These are phyloP conservation scores for Vigna unguiculata DNA, from an alignment of 306 rosid species.

Conservation along the genomic window DNA sequence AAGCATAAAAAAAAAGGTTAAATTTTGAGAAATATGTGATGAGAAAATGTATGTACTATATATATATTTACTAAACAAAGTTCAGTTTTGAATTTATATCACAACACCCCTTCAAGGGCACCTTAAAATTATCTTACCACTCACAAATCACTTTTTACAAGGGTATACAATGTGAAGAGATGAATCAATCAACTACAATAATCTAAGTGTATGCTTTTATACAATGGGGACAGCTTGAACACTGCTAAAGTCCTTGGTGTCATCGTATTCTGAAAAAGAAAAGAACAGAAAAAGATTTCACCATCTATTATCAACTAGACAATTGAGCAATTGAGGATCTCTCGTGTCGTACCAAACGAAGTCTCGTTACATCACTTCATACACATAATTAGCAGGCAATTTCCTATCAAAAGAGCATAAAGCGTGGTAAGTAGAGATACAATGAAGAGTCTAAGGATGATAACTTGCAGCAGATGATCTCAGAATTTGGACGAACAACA, in stretches of 20 bases:
- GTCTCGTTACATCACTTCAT: constrained; percentile 34
- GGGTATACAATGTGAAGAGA: constrained; percentile 27
- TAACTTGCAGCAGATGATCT: constrained; percentile 11
- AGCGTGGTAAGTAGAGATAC: constrained; percentile 33
- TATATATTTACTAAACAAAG: not conserved
- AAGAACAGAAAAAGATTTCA: not conserved
- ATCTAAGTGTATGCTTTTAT: constrained; percentile 45
- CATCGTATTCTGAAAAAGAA: constrained; percentile 33
- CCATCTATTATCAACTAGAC: no score
- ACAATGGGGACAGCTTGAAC: constrained; percentile 44
- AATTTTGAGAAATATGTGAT: no score
- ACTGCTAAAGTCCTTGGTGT: constrained; percentile 37
- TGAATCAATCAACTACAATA: constrained; percentile 42
- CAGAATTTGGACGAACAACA: no score
- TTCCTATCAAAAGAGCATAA: constrained; percentile 40
- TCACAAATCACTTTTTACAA: constrained; percentile 43
- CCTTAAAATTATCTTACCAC: constrained; percentile 8
- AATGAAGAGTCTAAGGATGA: constrained; percentile 3
- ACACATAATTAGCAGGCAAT: constrained; percentile 42
- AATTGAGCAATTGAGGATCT: constrained; percentile 30
- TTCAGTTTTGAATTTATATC: constrained; percentile 32
- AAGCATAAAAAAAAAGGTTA: no score
- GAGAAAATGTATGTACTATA: not conserved
- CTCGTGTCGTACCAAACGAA: constrained; percentile 24
- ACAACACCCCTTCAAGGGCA: constrained; percentile 8